Percentiles rank a stretch among this genome's conserved stretches.
These are phyloP conservation scores for Aspergillus pseudonomiae DNA, from an alignment of 2,329 filamentous ascomycete species.

Conservation along the genomic window DNA sequence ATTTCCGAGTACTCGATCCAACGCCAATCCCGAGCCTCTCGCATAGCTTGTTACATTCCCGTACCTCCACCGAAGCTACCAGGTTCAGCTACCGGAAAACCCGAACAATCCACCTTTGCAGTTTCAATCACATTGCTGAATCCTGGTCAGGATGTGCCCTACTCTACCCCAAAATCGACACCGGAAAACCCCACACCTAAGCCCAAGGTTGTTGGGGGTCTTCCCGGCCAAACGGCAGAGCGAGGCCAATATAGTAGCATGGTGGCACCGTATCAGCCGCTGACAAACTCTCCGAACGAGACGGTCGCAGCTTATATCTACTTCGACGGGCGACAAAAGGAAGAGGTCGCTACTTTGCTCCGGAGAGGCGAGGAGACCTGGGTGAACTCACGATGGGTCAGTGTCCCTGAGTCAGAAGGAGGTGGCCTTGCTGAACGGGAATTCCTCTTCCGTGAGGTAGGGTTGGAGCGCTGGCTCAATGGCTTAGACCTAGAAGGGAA, in stretches of 20 bases:
- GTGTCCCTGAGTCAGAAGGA: slow-evolving; percentile 85
- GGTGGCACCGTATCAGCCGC: slow-evolving; percentile 83
- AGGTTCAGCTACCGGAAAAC: slow-evolving; percentile 69
- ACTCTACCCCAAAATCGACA: slow-evolving; percentile 83
- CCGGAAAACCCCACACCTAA: slow-evolving; percentile 76
- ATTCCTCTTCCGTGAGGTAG: slow-evolving; percentile 95
- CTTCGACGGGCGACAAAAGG: slow-evolving; percentile 92
- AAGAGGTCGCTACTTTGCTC: slow-evolving; percentile 93
- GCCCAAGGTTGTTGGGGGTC: slow-evolving; percentile 76
- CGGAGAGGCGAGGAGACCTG: slow-evolving; percentile 95
- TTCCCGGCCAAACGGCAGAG: slow-evolving; percentile 59
- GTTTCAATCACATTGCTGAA: slow-evolving; percentile 97
- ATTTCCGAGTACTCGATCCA: slow-evolving; percentile 93
- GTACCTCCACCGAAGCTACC: slow-evolving; percentile 85
- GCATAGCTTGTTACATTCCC: slow-evolving; percentile 96
- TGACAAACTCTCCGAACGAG: slow-evolving; percentile 92
- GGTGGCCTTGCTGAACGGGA: slow-evolving; percentile 94
- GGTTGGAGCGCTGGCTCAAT: slow-evolving; percentile 93
- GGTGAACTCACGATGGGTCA: slow-evolving; percentile 98
- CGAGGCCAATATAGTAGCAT: slow-evolving; percentile 59
- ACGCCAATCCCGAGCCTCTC: slow-evolving; percentile 84
- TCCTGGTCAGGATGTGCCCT: slow-evolving; percentile 83
- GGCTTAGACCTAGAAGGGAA: slow-evolving; percentile 93
- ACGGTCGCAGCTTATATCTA: slow-evolving; percentile 99
- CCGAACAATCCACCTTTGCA: slow-evolving; percentile 93